phyloP scores from a whole-genome alignment of 805 yeast genomes.

The Metschnikowia picachoensis region DNA sequence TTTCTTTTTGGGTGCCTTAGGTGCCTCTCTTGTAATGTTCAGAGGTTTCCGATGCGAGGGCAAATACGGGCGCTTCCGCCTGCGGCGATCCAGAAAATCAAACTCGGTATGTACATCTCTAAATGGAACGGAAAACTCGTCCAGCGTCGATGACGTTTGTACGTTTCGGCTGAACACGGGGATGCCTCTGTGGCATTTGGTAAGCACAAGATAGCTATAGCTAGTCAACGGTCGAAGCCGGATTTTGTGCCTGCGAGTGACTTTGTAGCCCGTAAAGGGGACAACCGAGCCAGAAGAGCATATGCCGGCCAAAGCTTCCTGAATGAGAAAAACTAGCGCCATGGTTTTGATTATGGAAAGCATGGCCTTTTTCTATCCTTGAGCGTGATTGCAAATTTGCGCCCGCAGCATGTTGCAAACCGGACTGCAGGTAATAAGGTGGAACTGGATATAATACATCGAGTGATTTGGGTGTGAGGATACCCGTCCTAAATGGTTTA shows the following conservation, averaged over 20 bases:
- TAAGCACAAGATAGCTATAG: constrained; percentile 10
- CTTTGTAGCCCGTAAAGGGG: constrained; percentile 15
- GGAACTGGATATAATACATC: too few relatives aligned
- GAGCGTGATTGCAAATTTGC: neutral
- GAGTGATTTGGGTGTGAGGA: too few relatives aligned
- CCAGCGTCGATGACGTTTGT: neutral
- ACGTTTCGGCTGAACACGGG: constrained; percentile 5
- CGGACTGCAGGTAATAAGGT: neutral
- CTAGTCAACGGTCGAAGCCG: constrained; percentile 9
- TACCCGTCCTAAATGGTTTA: too few relatives aligned
- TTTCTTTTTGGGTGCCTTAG: too few relatives aligned
- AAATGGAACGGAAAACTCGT: constrained; percentile 11
- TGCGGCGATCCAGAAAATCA: constrained; percentile 5
- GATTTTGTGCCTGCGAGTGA: constrained; percentile 13
- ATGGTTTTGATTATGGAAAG: neutral
- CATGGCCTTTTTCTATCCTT: neutral
- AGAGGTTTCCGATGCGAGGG: too few relatives aligned
- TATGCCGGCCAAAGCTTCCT: constrained; percentile 3
- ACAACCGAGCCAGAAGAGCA: constrained; percentile 12
- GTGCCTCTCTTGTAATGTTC: too few relatives aligned
- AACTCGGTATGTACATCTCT: constrained; percentile 2
- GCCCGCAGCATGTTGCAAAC: neutral
- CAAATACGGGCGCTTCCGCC: neutral
- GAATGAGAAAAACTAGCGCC: neutral
- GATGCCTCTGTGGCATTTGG: constrained; percentile 14